Percentiles rank a stretch among this genome's conserved stretches.
phyloP scores from a whole-genome alignment of 139 green algal species.

The Yamagishiella unicocca region DNA sequence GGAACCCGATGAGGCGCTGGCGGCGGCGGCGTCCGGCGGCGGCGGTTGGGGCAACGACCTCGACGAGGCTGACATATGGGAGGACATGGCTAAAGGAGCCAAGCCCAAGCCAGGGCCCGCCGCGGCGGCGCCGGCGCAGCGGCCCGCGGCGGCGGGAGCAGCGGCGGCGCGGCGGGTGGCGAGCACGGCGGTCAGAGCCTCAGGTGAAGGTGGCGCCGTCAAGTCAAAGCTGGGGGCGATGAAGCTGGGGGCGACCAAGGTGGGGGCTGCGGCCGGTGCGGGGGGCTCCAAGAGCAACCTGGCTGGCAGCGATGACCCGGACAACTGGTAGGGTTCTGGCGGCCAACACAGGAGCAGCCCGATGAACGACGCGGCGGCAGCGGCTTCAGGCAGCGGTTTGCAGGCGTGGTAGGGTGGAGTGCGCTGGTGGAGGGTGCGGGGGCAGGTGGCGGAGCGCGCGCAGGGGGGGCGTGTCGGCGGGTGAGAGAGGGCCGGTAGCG shows the following conservation, averaged over 20 bases:
- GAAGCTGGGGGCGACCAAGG: constrained; percentile 55
- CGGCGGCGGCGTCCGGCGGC: constrained; percentile 12
- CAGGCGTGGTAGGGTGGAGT: no score
- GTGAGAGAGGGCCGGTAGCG: no score
- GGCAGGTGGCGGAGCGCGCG: no score
- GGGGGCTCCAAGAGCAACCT: not conserved
- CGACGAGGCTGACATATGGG: constrained; percentile 40
- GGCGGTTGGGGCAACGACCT: constrained; percentile 26
- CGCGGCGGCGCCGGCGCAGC: not conserved
- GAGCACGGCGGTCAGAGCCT: not conserved
- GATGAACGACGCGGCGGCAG: no score
- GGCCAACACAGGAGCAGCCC: no score
- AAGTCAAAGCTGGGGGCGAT: constrained; percentile 61
- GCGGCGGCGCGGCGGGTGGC: not conserved
- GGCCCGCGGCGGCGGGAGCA: no score
- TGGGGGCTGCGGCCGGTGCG: not conserved
- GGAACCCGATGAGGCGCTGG: constrained; percentile 2
- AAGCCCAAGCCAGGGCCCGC: constrained; percentile 23
- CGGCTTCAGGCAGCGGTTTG: no score
- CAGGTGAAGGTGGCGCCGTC: constrained; percentile 2
- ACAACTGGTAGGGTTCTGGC: constrained; percentile 18
- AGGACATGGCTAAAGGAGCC: constrained; percentile 25
- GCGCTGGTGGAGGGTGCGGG: no score
- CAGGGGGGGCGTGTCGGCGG: no score
- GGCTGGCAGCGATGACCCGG: not conserved